A percentile compares a stretch with the other conserved stretches of the same genome.
Conservation (phyloP, 768 basidiomycete species). For the Neoboletus brunneissimus region DNA sequence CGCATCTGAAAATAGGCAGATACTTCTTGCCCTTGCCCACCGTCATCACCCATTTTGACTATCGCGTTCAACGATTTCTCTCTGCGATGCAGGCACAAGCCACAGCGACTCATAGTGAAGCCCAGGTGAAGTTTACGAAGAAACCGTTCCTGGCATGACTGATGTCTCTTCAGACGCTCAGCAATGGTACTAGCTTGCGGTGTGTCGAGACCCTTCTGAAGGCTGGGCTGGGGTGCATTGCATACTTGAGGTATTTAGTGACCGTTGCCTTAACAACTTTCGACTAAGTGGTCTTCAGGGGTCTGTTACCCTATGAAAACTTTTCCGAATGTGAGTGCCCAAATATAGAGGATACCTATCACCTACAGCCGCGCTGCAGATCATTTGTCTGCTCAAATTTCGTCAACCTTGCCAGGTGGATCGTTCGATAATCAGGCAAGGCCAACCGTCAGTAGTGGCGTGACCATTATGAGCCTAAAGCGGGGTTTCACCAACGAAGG, state of each 20-base stretch:
- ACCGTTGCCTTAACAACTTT: not conserved
- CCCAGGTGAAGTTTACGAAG: constrained; percentile 18
- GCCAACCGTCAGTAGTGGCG: constrained; percentile 58
- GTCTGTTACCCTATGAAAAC: constrained; percentile 76
- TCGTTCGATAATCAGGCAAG: constrained; percentile 38
- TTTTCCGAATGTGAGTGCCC: constrained; percentile 57
- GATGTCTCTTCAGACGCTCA: constrained; percentile 41
- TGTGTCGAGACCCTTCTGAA: constrained; percentile 70
- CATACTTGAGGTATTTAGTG: constrained; percentile 59
- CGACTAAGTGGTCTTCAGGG: constrained; percentile 40
- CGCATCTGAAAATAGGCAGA: constrained; percentile 6
- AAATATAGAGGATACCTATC: not conserved
- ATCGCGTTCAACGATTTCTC: not conserved
- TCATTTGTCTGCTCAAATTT: constrained; percentile 31
- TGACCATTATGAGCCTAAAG: constrained; percentile 71
- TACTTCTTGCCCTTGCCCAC: not conserved
- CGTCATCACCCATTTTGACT: not conserved
- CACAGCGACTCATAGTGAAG: constrained; percentile 16
- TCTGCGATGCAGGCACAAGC: constrained; percentile 28
- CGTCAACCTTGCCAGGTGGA: constrained; percentile 31
- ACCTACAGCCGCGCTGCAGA: constrained; percentile 10
- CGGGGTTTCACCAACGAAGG: constrained; percentile 81
- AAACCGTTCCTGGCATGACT: not conserved
- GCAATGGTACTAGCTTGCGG: constrained; percentile 58
- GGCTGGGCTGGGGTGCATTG: constrained; percentile 73